A percentile compares a stretch with the other conserved stretches of the same genome.
Evolutionary conservation across 805 yeast species (phyloP).

Genomic region (Saccharomycopsis lassenensis): DNA sequence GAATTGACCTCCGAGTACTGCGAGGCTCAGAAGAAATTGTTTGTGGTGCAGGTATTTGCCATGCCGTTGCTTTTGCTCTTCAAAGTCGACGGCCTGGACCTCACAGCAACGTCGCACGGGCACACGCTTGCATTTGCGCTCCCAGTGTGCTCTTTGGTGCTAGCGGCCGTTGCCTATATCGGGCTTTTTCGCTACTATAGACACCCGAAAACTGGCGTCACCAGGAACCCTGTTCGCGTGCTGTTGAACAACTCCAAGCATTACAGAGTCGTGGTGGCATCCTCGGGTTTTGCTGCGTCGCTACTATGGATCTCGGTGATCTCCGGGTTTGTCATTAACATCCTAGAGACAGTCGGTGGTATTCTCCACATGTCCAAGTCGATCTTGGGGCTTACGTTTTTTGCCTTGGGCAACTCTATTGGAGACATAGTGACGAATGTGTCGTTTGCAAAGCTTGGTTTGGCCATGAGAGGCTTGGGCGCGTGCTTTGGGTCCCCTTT

Average conservation of each 20-base stretch:
- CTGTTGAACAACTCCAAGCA: no score
- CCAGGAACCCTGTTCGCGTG: no score
- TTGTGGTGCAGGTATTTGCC: conserved; percentile 2
- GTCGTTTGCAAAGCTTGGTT: conserved; percentile 70
- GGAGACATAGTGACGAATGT: conserved; percentile 82
- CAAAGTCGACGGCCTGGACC: no score
- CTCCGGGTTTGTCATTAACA: conserved; percentile 37
- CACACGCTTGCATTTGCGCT: no score
- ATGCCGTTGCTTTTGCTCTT: no score
- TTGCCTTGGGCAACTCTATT: conserved; percentile 85
- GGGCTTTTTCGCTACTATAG: no score
- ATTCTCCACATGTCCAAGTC: conserved; percentile 60
- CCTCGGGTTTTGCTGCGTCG: conserved; percentile 53
- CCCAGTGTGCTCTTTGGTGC: no score
- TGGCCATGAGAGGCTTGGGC: conserved; percentile 82
- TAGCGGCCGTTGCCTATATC: no score
- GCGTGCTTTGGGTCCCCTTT: conserved; percentile 94
- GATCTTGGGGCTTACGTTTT: conserved; percentile 73
- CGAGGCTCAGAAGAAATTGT: conserved; percentile 2
- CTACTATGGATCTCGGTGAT: conserved; percentile 52
- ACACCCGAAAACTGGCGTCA: no score
- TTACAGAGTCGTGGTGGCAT: not conserved
- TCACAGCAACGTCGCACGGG: no score
- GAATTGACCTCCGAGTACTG: not conserved
- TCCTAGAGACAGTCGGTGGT: conserved; percentile 49